Evolutionary conservation across 441 rosid genomes (phyloP), one percentile per base, ranked within the genome.

Genomic region (Pelargonium fulgidum): DNA sequence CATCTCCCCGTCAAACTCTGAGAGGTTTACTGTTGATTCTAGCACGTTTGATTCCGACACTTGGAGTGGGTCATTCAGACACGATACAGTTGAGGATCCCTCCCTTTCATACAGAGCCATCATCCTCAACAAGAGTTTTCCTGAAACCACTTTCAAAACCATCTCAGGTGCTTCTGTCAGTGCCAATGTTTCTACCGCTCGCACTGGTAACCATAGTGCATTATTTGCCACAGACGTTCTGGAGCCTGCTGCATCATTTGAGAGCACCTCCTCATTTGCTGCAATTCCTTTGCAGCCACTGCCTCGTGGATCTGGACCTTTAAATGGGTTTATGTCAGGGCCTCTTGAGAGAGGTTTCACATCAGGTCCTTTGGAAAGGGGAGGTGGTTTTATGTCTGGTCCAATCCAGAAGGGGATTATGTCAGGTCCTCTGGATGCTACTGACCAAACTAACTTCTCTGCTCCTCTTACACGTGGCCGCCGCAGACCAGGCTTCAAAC

Each of bases 81-180:
- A 90, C 65, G 96, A 89, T 14, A 74, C 79, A 4, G 76, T 90
- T 44, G 98, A 90, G 75, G 98, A 93, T 71, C 85, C 90, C 26
- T 76, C 88, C 10, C 80, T 80, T 69, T 73, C 84, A 64, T 82
- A 82, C 72, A 82, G 86, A 73, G 63, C 63, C 63, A 8, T 29
- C 33, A 59, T 59, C 63, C 81, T 79, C 64, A 75, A 59, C 74
- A 90, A 90, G 82, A 77, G 78, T 70, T 80, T 93, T 68, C 90
- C 85, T 9, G 96, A 90, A 75, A 89, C 98, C 63, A 89, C 97
- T 26, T 92, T 92, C 80, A 92, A 82, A 78, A 84, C 91, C 14
- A 92, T 92, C 76, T 92, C 98, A 0, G 98, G 98, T 75, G 98
- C 98, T 24, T 92, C 98, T 0, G 98, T 92, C 64, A 92, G 98